Evolutionary conservation across 1,284 basidiomycete genomes (phyloP), one percentile per base, ranked within the genome.

Genomic region (Malassezia equina): DNA sequence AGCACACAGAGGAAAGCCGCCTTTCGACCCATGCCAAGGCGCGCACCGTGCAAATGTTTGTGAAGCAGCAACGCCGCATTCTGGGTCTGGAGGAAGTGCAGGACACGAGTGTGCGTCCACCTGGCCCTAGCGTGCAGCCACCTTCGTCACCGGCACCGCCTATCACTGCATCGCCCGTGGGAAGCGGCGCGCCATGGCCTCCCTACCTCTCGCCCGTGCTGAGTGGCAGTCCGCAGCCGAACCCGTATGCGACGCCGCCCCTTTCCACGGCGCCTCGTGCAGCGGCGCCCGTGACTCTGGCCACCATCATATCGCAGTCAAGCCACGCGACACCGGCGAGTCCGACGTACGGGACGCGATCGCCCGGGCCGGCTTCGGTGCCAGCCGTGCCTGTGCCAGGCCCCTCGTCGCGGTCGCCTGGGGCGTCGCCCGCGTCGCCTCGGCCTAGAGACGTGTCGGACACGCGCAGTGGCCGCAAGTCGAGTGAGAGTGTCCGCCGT

Each of bases 1-100:
- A 90, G 27, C 90, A 90, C 84, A 79, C 88, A 50, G 84, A 82
- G 53, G 83, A 93, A 78, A 90, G 91, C 63, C 68, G 84, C 75
- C 19, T 50, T 25, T 34, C 44, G 21, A 44, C 23, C 27, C 1
- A 41, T 13, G 40, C 53, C 27, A 41, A 39, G 36, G 52, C 42
- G 17, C 47, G 42, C 24, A 36, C 25, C 25, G 27, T 47, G 13
- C 47, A 28, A 2, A 12, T 31, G 33, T 51, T 52, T 49, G 47
- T 51, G 21, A 15, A 24, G 24, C 41, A 36, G 44, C 55, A 51
- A 39, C 48, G 33, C 8, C n/a, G 29, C 21, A 49, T 60, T 24
- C 47, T 50, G 7, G 23, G 15, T 6, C n/a, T n/a, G 13, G 31
- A 43, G 12, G 62, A 79, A 19, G 19, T 9, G 21, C 19, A 19